Base-by-base conservation (phyloP, 352 stramenopile genomes). In the Phytophthora brassicae region DNA sequence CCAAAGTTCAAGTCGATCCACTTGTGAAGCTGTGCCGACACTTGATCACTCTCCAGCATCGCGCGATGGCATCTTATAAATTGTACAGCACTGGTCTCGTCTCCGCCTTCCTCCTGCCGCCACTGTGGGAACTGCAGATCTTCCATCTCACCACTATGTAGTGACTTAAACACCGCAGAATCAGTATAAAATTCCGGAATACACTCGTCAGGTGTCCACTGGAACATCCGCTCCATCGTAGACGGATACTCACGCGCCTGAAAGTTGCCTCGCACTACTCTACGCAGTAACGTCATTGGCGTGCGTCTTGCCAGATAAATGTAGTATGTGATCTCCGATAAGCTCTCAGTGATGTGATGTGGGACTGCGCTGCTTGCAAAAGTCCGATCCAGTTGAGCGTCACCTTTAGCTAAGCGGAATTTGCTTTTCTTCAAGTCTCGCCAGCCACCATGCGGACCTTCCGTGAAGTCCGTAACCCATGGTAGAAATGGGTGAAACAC, bases 1-100 rank as follows among this genome's bases (percentile, higher is more conserved):
- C 96, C 96, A 66, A 99, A 99, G 60, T 96, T 98, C n/a, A 99
- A 70, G 61, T 99, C 94, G 59, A 99, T 98, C 96, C 96, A 99
- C 14, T 78, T 62, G 66, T 98, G 95, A 6, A 99, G 66, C 11
- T 85, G 50, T 3, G 35, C 35, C 16, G 89, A 98, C 6, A 98
- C 94, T 20, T 90, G 43, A 1, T 92, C 72, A 43, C 86, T 95
- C 64, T 99, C 96, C 7, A 99, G 84, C 74, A 98, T 91, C 6
- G 62, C 47, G 12, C 95, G 89, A 72, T 99, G 96, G n/a, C 75
- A 90, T 17, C 50, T 57, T 33, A 98, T 77, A 60, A 98, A 99
- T 1, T 83, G 76, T 6, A 68, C 46, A 2, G 81, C 44, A 50
- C 48, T 53, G 38, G 35, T 44, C 22, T 16, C 11, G 7, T 41